Evolutionary conservation across 805 yeast genomes (phyloP).

Genomic region (Starmerella gropengiesseri): DNA sequence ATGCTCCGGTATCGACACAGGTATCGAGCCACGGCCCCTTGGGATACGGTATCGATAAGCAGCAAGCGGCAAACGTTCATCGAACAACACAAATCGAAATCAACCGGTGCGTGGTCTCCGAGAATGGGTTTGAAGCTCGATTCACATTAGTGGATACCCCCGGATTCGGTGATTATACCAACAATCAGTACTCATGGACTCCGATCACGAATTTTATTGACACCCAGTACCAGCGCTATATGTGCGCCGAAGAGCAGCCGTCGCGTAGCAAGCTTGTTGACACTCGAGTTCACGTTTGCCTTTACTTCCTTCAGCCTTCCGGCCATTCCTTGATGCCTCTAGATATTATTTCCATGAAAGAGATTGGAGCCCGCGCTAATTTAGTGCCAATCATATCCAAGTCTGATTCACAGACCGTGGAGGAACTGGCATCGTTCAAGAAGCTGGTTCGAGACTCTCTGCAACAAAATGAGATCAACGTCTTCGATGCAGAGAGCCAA

Average conservation of each 20-base stretch:
- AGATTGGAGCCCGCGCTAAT: constrained; percentile 67
- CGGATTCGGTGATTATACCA: constrained; percentile 84
- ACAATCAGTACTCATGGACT: constrained; percentile 77
- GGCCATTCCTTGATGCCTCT: constrained; percentile 78
- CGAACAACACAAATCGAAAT: constrained; percentile 70
- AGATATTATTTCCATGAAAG: constrained; percentile 82
- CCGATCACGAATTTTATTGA: constrained; percentile 81
- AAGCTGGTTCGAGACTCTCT: constrained; percentile 65
- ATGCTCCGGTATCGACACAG: background rate
- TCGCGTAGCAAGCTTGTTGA: constrained; percentile 44
- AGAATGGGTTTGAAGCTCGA: constrained; percentile 65
- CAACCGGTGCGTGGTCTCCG: constrained; percentile 69
- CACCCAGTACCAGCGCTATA: constrained; percentile 76
- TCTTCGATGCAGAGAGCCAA: constrained; percentile 42
- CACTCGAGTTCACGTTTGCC: constrained; percentile 79
- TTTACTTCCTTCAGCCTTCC: constrained; percentile 84
- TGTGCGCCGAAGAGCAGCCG: constrained; percentile 94
- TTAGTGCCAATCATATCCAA: constrained; percentile 83
- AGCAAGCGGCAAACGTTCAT: constrained; percentile 25
- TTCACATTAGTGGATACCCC: constrained; percentile 85
- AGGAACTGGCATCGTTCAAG: constrained; percentile 59
- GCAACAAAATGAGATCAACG: constrained; percentile 70
- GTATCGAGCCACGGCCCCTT: too few relatives aligned
- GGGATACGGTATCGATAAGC: background rate
- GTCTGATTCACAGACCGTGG: constrained; percentile 70